Conservation (phyloP, 768 basidiomycete genomes). For the Phylloporus arenicola region DNA sequence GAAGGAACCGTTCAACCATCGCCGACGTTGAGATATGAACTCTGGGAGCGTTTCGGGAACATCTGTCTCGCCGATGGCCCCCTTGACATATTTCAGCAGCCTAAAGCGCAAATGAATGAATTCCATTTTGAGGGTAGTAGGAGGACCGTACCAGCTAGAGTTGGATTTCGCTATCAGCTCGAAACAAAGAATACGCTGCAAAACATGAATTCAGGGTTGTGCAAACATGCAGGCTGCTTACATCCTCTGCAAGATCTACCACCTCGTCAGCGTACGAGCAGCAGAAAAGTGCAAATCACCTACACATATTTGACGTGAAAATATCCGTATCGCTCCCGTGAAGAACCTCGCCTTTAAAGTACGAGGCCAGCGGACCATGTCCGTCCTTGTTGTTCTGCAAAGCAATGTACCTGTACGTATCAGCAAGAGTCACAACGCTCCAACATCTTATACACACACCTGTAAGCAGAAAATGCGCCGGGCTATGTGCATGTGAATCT, state of each 20-base stretch:
- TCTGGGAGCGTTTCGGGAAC: slow-evolving; percentile 91
- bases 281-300: slow-evolving; percentile 20
- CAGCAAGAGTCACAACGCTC: not conserved
- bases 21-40: slow-evolving; percentile 86
- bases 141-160: slow-evolving; percentile 58
- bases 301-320: slow-evolving; percentile 96
- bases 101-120: slow-evolving; percentile 38
- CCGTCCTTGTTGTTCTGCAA: slow-evolving; percentile 80
- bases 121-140: not conserved
- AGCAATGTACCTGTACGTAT: slow-evolving; percentile 62
- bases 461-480: slow-evolving; percentile 92
- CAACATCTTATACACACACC: slow-evolving; percentile 29
- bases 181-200: slow-evolving; percentile 76
- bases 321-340: slow-evolving; percentile 85
- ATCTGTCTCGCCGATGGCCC: slow-evolving; percentile 89
- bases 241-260: slow-evolving; percentile 85
- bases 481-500: slow-evolving; percentile 43
- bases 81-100: slow-evolving; percentile 95
- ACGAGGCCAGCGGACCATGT: slow-evolving; percentile 85
- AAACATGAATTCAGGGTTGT: slow-evolving; percentile 3
- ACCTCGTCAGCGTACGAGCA: slow-evolving; percentile 7
- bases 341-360: slow-evolving; percentile 92
- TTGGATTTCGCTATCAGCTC: slow-evolving; percentile 75
- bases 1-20: slow-evolving; percentile 91
- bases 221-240: slow-evolving; percentile 29